A percentile compares a stretch with the other conserved stretches of the same genome.
These are phyloP conservation scores for Gracilaria vermiculophylla DNA, from an alignment of 23 red algal species.

Conservation along the genomic window DNA sequence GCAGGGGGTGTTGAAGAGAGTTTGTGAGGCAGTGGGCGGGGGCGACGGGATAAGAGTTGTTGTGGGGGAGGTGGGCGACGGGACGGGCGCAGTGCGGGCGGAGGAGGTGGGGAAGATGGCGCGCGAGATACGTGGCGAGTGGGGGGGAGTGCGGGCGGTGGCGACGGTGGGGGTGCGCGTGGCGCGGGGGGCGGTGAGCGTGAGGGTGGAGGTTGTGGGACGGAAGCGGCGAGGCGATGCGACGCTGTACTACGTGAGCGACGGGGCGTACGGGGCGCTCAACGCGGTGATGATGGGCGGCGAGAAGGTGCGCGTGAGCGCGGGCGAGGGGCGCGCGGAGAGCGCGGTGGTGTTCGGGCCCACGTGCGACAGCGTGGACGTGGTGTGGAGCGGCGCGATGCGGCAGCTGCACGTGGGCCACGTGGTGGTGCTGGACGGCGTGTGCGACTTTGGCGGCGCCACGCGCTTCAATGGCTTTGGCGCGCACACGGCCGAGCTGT, in stretches of 20 bases:
- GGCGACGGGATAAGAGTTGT: background rate
- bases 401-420: slow-evolving; percentile 58
- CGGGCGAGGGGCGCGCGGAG: background rate
- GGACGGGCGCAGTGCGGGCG: background rate
- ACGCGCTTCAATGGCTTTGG: slow-evolving; percentile 83
- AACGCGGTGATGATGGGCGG: slow-evolving; percentile 51
- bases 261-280: slow-evolving; percentile 80
- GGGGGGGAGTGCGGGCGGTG: background rate
- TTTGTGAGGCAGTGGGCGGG: background rate
- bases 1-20: background rate
- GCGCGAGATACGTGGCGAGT: background rate
- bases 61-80: background rate
- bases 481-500: background rate
- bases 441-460: slow-evolving; percentile 51
- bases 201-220: slow-evolving; percentile 6
- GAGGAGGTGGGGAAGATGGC: background rate
- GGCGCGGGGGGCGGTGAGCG: slow-evolving; percentile 11
- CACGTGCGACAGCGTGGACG: slow-evolving; percentile 82
- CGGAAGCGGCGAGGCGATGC: background rate
- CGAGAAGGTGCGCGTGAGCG: background rate
- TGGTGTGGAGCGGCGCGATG: slow-evolving; percentile 55
- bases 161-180: background rate
- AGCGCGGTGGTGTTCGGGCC: slow-evolving; percentile 71
- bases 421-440: slow-evolving; percentile 33
- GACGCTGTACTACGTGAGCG: slow-evolving; percentile 68